These are phyloP conservation scores for Colletotrichum endophyticum DNA, from an alignment of 2,329 filamentous ascomycete species.

Conservation along the genomic window DNA sequence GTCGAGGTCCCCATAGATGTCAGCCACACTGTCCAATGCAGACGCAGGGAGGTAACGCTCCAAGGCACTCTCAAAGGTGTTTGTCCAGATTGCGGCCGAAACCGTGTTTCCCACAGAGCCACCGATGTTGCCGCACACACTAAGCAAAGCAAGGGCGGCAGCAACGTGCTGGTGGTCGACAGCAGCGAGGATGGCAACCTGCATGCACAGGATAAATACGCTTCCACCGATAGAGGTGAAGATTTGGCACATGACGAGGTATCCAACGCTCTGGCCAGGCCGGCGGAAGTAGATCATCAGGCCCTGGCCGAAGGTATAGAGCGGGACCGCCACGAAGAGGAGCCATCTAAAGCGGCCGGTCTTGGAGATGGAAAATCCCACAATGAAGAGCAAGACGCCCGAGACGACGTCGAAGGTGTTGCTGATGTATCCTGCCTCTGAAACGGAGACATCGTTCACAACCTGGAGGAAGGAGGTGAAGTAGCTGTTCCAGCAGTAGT, in stretches of 20 bases:
- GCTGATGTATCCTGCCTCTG: slow-evolving; percentile 50
- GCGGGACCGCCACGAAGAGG: slow-evolving; percentile 46
- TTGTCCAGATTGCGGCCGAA: slow-evolving; percentile 47
- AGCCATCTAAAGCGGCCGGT: slow-evolving; percentile 56
- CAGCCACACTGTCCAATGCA: slow-evolving; percentile 37
- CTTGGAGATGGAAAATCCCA: slow-evolving; percentile 50
- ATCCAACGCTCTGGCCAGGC: slow-evolving; percentile 36
- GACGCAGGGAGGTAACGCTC: slow-evolving; percentile 50
- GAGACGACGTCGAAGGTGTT: slow-evolving; percentile 58
- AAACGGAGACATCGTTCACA: slow-evolving; percentile 45
- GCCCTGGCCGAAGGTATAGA: slow-evolving; percentile 59
- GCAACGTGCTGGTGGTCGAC: slow-evolving; percentile 60
- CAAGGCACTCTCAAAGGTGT: slow-evolving; percentile 48
- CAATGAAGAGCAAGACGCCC: slow-evolving; percentile 51
- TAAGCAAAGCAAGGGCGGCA: slow-evolving; percentile 49
- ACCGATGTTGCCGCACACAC: slow-evolving; percentile 48
- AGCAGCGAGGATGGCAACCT: slow-evolving; percentile 63
- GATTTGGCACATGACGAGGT: slow-evolving; percentile 43
- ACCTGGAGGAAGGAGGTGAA: slow-evolving; percentile 62
- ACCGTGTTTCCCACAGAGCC: slow-evolving; percentile 50
- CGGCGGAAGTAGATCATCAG: slow-evolving; percentile 48
- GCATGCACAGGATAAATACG: slow-evolving; percentile 44
- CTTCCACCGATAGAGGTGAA: slow-evolving; percentile 45
- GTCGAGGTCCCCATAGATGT: slow-evolving; percentile 57
- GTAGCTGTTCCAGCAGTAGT: slow-evolving; percentile 59